Evolutionary conservation across 2,329 filamentous ascomycete genomes (phyloP).

Genomic region (Diaporthe sp.): DNA sequence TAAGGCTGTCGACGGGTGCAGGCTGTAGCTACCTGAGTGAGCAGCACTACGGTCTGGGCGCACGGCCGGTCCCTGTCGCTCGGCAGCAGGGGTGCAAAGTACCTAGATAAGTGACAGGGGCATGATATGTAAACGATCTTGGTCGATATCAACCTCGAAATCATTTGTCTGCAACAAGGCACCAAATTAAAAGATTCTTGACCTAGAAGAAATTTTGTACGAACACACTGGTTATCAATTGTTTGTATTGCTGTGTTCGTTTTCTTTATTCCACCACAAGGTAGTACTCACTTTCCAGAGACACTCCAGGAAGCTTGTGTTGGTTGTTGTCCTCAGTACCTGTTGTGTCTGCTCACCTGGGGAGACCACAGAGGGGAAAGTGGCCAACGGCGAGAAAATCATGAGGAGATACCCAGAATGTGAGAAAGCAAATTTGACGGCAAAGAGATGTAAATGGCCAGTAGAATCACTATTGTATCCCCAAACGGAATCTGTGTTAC

Average conservation of each 20-base stretch:
- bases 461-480: not conserved
- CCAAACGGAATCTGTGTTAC: not conserved
- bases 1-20: not conserved
- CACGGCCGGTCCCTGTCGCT: slow-evolving; percentile 8
- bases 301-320: not conserved
- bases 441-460: not conserved
- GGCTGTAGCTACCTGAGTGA: slow-evolving; percentile 12
- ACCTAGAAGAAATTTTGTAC: not conserved
- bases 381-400: too few species aligned
- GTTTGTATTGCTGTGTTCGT: too few species aligned
- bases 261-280: too few species aligned
- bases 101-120: not conserved
- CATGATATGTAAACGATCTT: not conserved
- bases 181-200: not conserved
- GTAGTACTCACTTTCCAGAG: not conserved
- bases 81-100: not conserved
- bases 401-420: not conserved
- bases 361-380: not conserved
- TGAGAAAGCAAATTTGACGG: not conserved
- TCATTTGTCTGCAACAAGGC: not conserved
- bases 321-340: not conserved
- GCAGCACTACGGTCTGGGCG: not conserved
- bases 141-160: not conserved
- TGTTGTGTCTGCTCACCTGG: not conserved
- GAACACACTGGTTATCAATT: not conserved